Evolutionary conservation across 2,329 filamentous ascomycete species (phyloP).

Genomic region (Hymenoscyphus repandus): DNA sequence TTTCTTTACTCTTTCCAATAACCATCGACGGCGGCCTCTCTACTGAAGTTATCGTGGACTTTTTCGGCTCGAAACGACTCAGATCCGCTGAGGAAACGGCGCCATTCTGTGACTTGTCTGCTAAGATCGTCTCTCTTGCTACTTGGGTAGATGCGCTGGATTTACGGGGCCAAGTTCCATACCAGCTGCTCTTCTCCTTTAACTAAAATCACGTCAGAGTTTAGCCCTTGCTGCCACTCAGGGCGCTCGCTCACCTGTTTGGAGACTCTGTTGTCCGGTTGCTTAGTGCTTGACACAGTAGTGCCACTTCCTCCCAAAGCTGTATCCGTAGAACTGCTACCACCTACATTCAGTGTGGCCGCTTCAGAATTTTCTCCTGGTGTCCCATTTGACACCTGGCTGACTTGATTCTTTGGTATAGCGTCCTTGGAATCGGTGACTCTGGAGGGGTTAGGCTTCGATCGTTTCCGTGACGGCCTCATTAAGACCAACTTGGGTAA

Average conservation of each 20-base stretch:
- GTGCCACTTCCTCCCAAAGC: too few species aligned
- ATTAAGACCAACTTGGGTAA: not conserved
- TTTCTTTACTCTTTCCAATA: constrained; percentile 31
- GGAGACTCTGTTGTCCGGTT: too few species aligned
- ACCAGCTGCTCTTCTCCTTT: constrained; percentile 47
- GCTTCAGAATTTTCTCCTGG: not conserved
- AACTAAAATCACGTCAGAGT: constrained; percentile 12
- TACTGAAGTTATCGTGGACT: constrained; percentile 13
- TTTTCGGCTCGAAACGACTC: constrained; percentile 26
- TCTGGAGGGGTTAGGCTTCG: not conserved
- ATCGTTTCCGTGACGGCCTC: not conserved
- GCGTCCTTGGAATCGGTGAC: not conserved
- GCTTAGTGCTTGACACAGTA: too few species aligned
- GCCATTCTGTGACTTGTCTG: constrained; percentile 35
- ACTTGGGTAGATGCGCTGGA: constrained; percentile 55
- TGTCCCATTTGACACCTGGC: not conserved
- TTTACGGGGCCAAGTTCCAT: constrained; percentile 57
- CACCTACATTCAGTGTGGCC: not conserved
- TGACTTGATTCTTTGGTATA: not conserved
- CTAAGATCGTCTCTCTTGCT: constrained; percentile 55
- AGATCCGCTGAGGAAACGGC: constrained; percentile 21
- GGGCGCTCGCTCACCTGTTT: too few species aligned
- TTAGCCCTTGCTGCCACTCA: too few species aligned
- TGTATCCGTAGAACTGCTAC: too few species aligned
- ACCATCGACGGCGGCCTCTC: constrained; percentile 29